These are phyloP conservation scores for Colletotrichum godetiae DNA, from an alignment of 2,329 filamentous ascomycete genomes.

Conservation along the genomic window DNA sequence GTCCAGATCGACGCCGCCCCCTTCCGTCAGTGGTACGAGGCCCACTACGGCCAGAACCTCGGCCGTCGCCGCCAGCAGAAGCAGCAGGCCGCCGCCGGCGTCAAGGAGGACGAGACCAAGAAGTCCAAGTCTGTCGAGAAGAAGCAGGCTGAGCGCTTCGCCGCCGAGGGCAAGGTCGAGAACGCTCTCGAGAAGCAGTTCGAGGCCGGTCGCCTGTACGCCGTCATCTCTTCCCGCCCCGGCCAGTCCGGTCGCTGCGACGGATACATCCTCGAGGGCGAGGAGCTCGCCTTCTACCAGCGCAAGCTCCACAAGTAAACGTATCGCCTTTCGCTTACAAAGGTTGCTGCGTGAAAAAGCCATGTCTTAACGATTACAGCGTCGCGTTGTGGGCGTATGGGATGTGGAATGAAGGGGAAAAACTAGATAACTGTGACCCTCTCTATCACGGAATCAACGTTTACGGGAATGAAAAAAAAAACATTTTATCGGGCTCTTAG, in stretches of 20 bases:
- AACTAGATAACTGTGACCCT: slow-evolving; percentile 15
- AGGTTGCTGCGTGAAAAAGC: background rate
- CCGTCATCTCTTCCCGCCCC: slow-evolving; percentile 90
- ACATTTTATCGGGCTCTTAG: slow-evolving; percentile 34
- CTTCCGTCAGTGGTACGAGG: slow-evolving; percentile 99
- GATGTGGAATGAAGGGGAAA: background rate
- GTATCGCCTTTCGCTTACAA: slow-evolving; percentile 14
- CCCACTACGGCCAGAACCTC: slow-evolving; percentile 93
- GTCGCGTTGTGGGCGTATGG: slow-evolving; percentile 1
- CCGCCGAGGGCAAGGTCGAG: slow-evolving; percentile 92
- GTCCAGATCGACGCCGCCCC: slow-evolving; percentile 98
- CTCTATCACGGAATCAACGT: slow-evolving; percentile 16
- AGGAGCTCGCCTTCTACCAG: slow-evolving; percentile 99
- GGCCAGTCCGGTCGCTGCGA: slow-evolving; percentile 97
- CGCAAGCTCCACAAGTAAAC: slow-evolving; percentile 98
- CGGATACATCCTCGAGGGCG: slow-evolving; percentile 98
- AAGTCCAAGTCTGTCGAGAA: slow-evolving; percentile 96
- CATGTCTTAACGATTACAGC: slow-evolving; percentile 8
- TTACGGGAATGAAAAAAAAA: slow-evolving; percentile 36
- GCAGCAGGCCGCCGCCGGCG: slow-evolving; percentile 65
- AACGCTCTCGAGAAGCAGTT: slow-evolving; percentile 95
- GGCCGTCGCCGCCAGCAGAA: slow-evolving; percentile 94
- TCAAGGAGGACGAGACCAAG: slow-evolving; percentile 78
- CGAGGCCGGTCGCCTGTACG: slow-evolving; percentile 97
- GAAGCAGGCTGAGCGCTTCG: slow-evolving; percentile 93